Evolutionary conservation across 176 grass and related monocot species (phyloP).

Genomic region (Oryza australiensis): DNA sequence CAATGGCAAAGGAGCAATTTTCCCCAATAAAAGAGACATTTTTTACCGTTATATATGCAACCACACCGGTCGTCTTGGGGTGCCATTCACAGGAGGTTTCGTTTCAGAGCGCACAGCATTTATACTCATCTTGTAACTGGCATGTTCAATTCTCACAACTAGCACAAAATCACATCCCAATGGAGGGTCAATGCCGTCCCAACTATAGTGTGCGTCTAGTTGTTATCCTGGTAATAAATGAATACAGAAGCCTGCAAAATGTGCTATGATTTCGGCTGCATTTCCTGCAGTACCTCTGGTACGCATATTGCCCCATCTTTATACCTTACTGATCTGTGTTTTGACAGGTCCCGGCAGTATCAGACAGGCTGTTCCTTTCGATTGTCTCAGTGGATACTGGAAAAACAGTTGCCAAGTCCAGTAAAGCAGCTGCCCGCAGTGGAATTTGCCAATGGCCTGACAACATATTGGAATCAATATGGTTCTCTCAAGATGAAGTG

Average conservation of each 20-base stretch:
- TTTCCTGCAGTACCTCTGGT: not conserved
- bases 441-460: constrained; percentile 89
- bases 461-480: constrained; percentile 73
- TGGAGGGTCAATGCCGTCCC: not conserved
- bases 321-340: constrained; percentile 3
- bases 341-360: constrained; percentile 82
- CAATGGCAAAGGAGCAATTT: no score
- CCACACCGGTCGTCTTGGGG: not conserved
- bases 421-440: constrained; percentile 65
- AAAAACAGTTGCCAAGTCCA: constrained; percentile 78
- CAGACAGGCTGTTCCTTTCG: constrained; percentile 83
- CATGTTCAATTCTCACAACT: not conserved
- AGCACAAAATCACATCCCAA: not conserved
- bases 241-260: not conserved
- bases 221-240: not conserved
- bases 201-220: not conserved
- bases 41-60: not conserved
- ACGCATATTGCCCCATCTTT: not conserved
- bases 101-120: not conserved
- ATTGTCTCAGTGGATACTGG: constrained; percentile 67
- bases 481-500: constrained; percentile 65
- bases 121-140: not conserved
- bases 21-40: not conserved
- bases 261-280: not conserved
- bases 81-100: not conserved